A percentile compares a stretch with the other conserved stretches of the same genome.
phyloP scores from a whole-genome alignment of 1,284 basidiomycete species.

The Moesziomyces globuligerus region DNA sequence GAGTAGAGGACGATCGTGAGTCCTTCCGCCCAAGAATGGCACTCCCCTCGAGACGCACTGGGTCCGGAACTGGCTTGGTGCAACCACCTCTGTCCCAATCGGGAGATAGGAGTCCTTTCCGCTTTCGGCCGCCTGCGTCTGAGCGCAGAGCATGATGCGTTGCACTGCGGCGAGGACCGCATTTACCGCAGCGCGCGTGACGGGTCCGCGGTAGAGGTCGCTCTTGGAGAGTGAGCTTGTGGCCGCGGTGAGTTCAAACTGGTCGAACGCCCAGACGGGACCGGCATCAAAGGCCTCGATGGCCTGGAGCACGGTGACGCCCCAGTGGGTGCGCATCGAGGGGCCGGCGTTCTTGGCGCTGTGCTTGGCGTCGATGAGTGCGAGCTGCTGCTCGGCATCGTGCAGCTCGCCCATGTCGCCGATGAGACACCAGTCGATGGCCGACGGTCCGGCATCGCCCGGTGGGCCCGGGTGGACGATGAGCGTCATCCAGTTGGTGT shows the following conservation, averaged over 20 bases:
- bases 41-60: constrained; percentile 62
- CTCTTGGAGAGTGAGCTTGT: constrained; percentile 68
- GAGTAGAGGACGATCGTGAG: constrained; percentile 68
- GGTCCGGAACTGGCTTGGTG: constrained; percentile 21
- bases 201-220: constrained; percentile 68
- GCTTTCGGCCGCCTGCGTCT: neutral
- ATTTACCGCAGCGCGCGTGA: constrained; percentile 67
- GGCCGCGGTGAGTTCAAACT: constrained; percentile 64
- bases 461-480: constrained; percentile 71
- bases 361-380: constrained; percentile 57
- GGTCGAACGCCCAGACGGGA: constrained; percentile 70
- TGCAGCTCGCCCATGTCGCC: constrained; percentile 68
- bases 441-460: constrained; percentile 70
- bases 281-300: constrained; percentile 70
- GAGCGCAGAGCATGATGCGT: constrained; percentile 48
- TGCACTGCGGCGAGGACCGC: constrained; percentile 68
- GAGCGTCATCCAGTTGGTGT: constrained; percentile 69
- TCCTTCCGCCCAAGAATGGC: constrained; percentile 68
- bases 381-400: constrained; percentile 64
- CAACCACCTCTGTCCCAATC: constrained; percentile 13
- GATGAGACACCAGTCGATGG: constrained; percentile 70
- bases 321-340: constrained; percentile 68
- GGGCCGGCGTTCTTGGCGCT: constrained; percentile 17
- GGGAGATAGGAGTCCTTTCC: constrained; percentile 2
- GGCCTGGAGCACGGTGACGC: constrained; percentile 69